Base-by-base conservation (phyloP, 2,329 filamentous ascomycete species). In the Diplodia seriata region DNA sequence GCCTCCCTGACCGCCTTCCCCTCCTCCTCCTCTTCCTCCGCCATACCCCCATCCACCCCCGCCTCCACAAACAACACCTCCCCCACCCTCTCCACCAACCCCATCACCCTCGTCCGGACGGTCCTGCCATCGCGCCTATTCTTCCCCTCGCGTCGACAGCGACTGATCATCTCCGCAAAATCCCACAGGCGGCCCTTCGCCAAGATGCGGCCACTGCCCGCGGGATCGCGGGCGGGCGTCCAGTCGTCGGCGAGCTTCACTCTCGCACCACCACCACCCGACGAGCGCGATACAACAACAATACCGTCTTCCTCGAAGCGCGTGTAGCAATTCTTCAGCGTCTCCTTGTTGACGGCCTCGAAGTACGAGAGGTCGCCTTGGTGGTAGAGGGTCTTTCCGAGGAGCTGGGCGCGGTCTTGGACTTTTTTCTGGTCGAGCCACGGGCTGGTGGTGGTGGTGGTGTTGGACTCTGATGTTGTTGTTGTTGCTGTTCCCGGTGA, bases 341-440 rank as follows among this genome's bases (percentile, higher is more conserved):
- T 97, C 79, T 99, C 94, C 74, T 97, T 97, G 83, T 99, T 99
- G 71, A 99, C 94, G 2, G 95, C 94, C 81, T 99, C 95, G 73
- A 97, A 98, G 81, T 99, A 99, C 36, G 91, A 94, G 11, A 99
- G 87, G 75, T 99, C 95, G 67, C 95, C 95, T 81, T 99, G 94
- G 77, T 99, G 94, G 76, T 97, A 99, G 1, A 99, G 85, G 0
- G 95, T 98, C 81, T 99, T 98, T 66, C 95, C 95, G 36, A 97
- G 87, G 87, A 94, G 59, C 57, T 29, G 40, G 43, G 43, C 43
- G 43, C 43, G 43, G 43, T 47, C 43, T n/a, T 47, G 43, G 43
- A 20, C n/a, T 3, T n/a, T 47, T n/a, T 47, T 53, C 2, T 53
- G 50, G 50, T 53, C 26, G 50, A 51, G 70, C 40, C 31, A 62